Percentiles rank a stretch among this genome's conserved stretches.
These are phyloP conservation scores for Penicillium palitans DNA, from an alignment of 2,329 filamentous ascomycete species.

Conservation along the genomic window DNA sequence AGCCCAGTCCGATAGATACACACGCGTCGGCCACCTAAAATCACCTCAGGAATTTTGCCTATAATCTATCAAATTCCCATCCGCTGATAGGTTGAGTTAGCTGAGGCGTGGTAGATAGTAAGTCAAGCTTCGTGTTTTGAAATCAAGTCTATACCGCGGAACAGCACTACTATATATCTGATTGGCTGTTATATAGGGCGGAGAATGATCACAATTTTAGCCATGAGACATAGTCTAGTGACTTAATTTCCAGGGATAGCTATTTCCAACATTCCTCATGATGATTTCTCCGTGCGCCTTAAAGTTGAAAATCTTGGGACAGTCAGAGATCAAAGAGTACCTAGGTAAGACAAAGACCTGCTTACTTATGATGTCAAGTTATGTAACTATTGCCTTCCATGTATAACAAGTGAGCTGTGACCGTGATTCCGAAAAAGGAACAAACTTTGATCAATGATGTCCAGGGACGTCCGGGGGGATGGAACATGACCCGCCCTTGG, in stretches of 20 bases:
- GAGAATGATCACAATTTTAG: not conserved
- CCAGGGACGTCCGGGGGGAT: not conserved
- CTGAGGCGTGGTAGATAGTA: not conserved
- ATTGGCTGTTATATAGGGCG: not conserved
- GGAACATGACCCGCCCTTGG: not conserved
- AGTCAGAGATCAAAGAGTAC: not conserved
- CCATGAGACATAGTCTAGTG: constrained; percentile 3
- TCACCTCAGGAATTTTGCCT: not conserved
- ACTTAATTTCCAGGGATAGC: constrained; percentile 4
- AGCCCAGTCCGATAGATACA: not conserved
- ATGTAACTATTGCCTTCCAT: not conserved
- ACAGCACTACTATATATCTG: not conserved
- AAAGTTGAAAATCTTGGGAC: not conserved
- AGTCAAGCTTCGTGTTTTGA: not conserved
- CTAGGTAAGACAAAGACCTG: not conserved
- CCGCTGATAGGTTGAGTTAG: not conserved
- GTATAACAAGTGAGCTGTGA: not conserved
- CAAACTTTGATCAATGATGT: not conserved
- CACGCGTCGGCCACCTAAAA: not conserved
- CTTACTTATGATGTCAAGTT: not conserved
- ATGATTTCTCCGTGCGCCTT: not conserved
- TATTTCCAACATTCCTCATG: constrained; percentile 6
- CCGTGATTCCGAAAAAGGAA: not conserved
- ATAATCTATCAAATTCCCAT: not conserved
- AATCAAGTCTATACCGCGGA: not conserved